Evolutionary conservation across 306 rosid genomes (phyloP), one percentile per base, ranked within the genome.

Genomic region (Rubus idaeus): DNA sequence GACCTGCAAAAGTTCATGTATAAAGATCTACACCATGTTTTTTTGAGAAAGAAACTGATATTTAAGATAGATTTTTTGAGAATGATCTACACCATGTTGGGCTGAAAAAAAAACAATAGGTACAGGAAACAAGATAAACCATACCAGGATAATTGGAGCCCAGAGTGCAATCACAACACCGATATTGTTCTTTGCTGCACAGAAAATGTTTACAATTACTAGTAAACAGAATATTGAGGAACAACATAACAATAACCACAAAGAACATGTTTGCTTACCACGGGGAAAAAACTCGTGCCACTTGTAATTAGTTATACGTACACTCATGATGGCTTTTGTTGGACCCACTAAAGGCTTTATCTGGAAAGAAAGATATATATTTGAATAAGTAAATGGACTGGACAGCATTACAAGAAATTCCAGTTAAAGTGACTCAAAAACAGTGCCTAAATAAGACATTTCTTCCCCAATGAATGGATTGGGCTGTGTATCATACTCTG

Each of bases 281-380:
- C 80, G 93, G 56, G 98, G 98, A 79, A 95, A 95, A 84, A 95
- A 95, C 84, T 95, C 98, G 40, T 95, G 98, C 98, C 98, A 95
- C 85, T 90, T 87, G 79, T 88, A 95, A 40, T 16, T 89, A 5
- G 90, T 81, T 74, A 95, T 83, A 78, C 70, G 91, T 16, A 90
- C 97, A 16, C 42, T 78, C 98, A 95, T 95, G 70, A 95, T 86
- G 74, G 91, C 91, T 86, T 95, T 88, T 56, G 98, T 92, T 56
- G 98, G 98, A 79, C 83, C 89, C 46, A 94, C 96, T 76, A 92
- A 86, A 83, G 98, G 98, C 75, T 90, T 90, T 81, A 94, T 94
- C 98, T 94, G 87, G 30, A 77, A 78, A 82, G 17, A 75, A 47
- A 72, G 62, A 76, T 41, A 69, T 71, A 35, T 40, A 74, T 11